Percentiles rank a stretch among this genome's conserved stretches.
Conservation (phyloP, 371 early-diverging fungal species). For the Apophysomyces elegans region DNA sequence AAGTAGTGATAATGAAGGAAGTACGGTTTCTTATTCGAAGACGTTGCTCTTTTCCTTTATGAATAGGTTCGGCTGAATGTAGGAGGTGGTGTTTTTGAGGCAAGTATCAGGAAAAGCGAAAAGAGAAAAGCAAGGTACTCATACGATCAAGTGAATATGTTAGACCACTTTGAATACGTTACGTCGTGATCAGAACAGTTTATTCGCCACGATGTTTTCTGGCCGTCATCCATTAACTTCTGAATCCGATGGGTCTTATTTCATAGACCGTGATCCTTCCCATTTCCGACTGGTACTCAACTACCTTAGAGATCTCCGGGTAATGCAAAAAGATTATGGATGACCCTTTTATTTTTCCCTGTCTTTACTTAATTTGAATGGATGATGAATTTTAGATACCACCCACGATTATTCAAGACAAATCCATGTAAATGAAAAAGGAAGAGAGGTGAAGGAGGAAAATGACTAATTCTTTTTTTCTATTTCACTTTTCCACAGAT, state of each 20-base stretch:
- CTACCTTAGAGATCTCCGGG: slow-evolving; percentile 39
- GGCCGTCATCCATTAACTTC: slow-evolving; percentile 36
- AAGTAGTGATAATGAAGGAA: no score
- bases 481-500: slow-evolving; percentile 12
- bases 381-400: slow-evolving; percentile 23
- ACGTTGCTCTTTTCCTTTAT: not conserved
- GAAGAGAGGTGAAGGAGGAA: not conserved
- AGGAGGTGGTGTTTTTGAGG: slow-evolving; percentile 45
- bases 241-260: slow-evolving; percentile 47
- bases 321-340: not conserved
- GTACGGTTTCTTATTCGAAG: no score
- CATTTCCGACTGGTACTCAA: slow-evolving; percentile 43
- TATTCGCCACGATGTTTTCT: slow-evolving; percentile 52
- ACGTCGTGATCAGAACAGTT: slow-evolving; percentile 33
- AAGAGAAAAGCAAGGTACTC: no score
- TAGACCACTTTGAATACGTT: slow-evolving; percentile 45
- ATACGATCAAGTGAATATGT: not conserved
- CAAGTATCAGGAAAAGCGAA: not conserved
- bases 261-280: slow-evolving; percentile 45
- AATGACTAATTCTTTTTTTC: slow-evolving; percentile 13
- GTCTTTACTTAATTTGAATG: no score
- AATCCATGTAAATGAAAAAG: slow-evolving; percentile 27
- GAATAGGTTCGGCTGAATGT: slow-evolving; percentile 38
- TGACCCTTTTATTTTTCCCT: no score
- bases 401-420: slow-evolving; percentile 34